Evolutionary conservation across 345 rosid species (phyloP).

Genomic region (Gossypium anomalum): DNA sequence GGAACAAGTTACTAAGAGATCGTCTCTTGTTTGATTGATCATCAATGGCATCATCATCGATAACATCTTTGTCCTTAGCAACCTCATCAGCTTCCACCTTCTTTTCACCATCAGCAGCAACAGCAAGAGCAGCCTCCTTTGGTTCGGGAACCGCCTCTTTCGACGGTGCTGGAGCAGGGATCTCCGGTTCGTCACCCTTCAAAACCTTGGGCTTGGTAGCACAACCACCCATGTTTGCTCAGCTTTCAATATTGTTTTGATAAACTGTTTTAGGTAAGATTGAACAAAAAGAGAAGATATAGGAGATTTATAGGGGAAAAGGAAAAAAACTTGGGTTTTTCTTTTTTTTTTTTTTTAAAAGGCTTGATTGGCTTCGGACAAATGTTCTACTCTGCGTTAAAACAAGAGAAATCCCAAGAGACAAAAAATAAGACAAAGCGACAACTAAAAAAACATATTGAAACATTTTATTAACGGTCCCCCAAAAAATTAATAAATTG

Average conservation of each 20-base stretch:
- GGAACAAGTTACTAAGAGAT: constrained; percentile 40
- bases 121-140: constrained; percentile 7
- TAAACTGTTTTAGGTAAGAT: background rate
- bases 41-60: constrained; percentile 14
- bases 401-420: background rate
- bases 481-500: background rate
- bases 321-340: background rate
- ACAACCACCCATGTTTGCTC: constrained; percentile 45
- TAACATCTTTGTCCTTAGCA: constrained; percentile 11
- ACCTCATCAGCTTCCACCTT: constrained; percentile 19
- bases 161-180: constrained; percentile 19
- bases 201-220: constrained; percentile 49
- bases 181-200: constrained; percentile 28
- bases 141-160: constrained; percentile 16
- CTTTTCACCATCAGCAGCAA: constrained; percentile 23
- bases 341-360: no score
- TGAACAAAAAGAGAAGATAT: constrained; percentile 14
- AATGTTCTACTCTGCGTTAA: constrained; percentile 25
- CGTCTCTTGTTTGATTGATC: constrained; percentile 28
- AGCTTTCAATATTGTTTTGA: background rate
- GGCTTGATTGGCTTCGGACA: constrained; percentile 23
- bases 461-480: constrained; percentile 4
- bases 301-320: constrained; percentile 24
- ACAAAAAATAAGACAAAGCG: constrained; percentile 18
- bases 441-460: constrained; percentile 22